Conservation (phyloP, 768 basidiomycete genomes). For the Auriculariales sp. region DNA sequence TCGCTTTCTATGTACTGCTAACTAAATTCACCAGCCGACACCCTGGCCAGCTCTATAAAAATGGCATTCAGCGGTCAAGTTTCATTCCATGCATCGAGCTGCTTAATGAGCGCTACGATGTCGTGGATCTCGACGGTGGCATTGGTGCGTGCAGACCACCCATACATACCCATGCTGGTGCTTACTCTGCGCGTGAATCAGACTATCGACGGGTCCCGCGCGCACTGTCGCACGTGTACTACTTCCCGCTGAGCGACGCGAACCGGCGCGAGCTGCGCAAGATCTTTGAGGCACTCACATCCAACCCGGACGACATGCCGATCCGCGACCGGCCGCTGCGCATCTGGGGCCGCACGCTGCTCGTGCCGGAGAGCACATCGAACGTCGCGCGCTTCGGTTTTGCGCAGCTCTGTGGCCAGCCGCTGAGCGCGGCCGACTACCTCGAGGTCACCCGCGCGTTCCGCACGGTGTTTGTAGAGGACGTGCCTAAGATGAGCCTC, state of each 20-base stretch:
- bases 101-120: slow-evolving; percentile 71
- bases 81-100: slow-evolving; percentile 93
- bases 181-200: slow-evolving; percentile 14
- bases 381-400: slow-evolving; percentile 80
- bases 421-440: slow-evolving; percentile 91
- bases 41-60: slow-evolving; percentile 95
- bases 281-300: slow-evolving; percentile 63
- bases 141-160: slow-evolving; percentile 43
- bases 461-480: slow-evolving; percentile 72
- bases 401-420: slow-evolving; percentile 71
- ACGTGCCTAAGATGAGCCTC: slow-evolving; percentile 81
- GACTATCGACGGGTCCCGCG: slow-evolving; percentile 93
- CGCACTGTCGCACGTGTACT: slow-evolving; percentile 89
- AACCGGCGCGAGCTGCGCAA: slow-evolving; percentile 62
- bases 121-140: slow-evolving; percentile 90
- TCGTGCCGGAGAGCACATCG: slow-evolving; percentile 65
- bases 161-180: not conserved
- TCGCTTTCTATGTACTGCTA: not conserved
- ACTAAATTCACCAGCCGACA: slow-evolving; percentile 54
- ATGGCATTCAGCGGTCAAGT: slow-evolving; percentile 89
- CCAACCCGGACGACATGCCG: slow-evolving; percentile 39
- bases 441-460: slow-evolving; percentile 84
- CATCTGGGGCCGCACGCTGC: slow-evolving; percentile 83
- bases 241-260: slow-evolving; percentile 55
- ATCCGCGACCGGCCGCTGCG: slow-evolving; percentile 47